Conservation (phyloP, 352 stramenopile genomes). For the Globisporangium spinosum region DNA sequence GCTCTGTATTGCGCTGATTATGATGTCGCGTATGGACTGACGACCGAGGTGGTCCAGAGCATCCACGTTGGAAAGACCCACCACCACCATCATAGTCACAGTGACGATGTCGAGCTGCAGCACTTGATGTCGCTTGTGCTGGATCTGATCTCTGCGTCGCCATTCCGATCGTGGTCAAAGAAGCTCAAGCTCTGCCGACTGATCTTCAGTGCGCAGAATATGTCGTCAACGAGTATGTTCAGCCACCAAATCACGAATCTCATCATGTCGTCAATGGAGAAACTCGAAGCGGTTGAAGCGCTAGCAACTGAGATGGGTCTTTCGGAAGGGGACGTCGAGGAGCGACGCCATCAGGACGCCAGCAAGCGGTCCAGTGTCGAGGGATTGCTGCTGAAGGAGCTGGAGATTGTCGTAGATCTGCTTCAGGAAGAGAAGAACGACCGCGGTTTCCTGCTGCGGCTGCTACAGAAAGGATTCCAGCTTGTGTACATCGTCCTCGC, state of each 20-base stretch:
- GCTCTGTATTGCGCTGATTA: slow-evolving; percentile 68
- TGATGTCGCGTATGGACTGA: slow-evolving; percentile 50
- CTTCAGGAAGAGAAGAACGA: slow-evolving; percentile 56
- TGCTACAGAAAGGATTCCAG: slow-evolving; percentile 61
- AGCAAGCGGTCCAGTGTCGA: slow-evolving; percentile 31
- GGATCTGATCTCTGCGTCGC: slow-evolving; percentile 58
- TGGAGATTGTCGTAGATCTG: slow-evolving; percentile 68
- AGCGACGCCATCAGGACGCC: slow-evolving; percentile 34
- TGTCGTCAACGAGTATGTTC: slow-evolving; percentile 27
- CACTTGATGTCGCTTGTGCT: slow-evolving; percentile 61
- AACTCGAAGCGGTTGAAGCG: slow-evolving; percentile 49
- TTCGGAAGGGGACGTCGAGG: slow-evolving; percentile 54
- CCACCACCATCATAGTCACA: background rate
- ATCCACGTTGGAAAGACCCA: slow-evolving; percentile 6
- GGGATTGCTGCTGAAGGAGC: slow-evolving; percentile 48
- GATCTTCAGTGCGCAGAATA: slow-evolving; percentile 30
- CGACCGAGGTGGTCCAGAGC: slow-evolving; percentile 33
- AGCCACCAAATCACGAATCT: slow-evolving; percentile 45
- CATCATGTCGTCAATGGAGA: slow-evolving; percentile 42
- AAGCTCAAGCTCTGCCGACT: slow-evolving; percentile 44
- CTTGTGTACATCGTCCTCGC: slow-evolving; percentile 31
- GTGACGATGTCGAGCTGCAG: slow-evolving; percentile 29
- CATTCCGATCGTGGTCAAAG: slow-evolving; percentile 56
- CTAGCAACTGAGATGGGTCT: slow-evolving; percentile 61
- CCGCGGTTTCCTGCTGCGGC: slow-evolving; percentile 41